Conservation (phyloP, 129 eudicot species). For the Saussurea involucrata region DNA sequence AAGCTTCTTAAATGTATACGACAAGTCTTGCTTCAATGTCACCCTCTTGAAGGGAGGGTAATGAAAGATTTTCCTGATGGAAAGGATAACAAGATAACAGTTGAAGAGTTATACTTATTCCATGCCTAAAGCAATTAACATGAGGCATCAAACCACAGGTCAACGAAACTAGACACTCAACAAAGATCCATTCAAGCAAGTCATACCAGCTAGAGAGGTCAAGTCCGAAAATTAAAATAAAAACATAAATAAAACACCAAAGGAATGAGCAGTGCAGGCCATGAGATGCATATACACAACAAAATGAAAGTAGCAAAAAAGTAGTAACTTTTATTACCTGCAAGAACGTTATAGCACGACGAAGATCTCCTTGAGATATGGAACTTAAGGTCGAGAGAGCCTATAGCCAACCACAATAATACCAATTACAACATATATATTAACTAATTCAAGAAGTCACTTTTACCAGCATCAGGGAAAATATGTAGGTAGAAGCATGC, state of each 20-base stretch:
- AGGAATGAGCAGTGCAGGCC: neutral
- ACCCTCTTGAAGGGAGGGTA: too few species aligned
- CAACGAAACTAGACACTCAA: neutral
- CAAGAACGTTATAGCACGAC: constrained; percentile 87
- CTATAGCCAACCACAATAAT: constrained; percentile 28
- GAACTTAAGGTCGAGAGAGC: constrained; percentile 91
- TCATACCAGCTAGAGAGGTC: neutral
- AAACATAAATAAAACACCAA: neutral
- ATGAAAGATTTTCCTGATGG: too few species aligned
- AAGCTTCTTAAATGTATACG: neutral
- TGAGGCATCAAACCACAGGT: neutral
- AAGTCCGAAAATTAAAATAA: neutral
- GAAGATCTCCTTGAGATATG: constrained; percentile 96
- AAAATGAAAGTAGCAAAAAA: neutral
- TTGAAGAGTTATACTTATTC: neutral
- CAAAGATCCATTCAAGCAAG: neutral
- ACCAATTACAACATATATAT: neutral
- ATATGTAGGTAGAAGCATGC: neutral
- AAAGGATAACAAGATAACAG: too few species aligned
- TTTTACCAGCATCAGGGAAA: neutral
- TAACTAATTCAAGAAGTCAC: neutral
- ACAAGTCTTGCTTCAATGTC: too few species aligned
- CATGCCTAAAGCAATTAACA: neutral
- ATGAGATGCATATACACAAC: neutral
- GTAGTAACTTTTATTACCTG: constrained; percentile 51